These are phyloP conservation scores for Pleurotus ostreatus DNA, from an alignment of 768 basidiomycete genomes.

Conservation along the genomic window DNA sequence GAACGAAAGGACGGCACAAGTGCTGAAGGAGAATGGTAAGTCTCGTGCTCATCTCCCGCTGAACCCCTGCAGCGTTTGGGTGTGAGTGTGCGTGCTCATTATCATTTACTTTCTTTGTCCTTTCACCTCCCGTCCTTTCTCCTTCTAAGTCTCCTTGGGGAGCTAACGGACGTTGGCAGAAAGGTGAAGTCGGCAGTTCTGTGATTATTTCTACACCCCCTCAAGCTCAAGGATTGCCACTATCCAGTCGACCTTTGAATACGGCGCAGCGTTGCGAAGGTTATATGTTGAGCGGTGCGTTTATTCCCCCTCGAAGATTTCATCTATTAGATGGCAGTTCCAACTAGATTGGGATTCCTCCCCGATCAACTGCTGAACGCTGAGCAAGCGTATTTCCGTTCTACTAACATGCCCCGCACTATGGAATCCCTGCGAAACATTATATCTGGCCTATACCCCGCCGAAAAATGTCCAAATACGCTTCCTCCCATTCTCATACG, in stretches of 20 bases:
- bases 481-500: slow-evolving; percentile 52
- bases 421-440: slow-evolving; percentile 73
- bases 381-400: slow-evolving; percentile 58
- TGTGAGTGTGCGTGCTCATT: background rate
- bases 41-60: background rate
- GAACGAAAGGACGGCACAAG: slow-evolving; percentile 54
- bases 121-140: background rate
- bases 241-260: slow-evolving; percentile 59
- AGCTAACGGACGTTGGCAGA: slow-evolving; percentile 67
- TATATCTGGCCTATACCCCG: slow-evolving; percentile 69
- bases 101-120: background rate
- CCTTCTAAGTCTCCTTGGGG: slow-evolving; percentile 56
- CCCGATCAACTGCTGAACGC: slow-evolving; percentile 44
- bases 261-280: slow-evolving; percentile 53
- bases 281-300: slow-evolving; percentile 65
- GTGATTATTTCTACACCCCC: background rate
- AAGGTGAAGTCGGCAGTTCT: slow-evolving; percentile 35
- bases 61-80: background rate
- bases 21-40: slow-evolving; percentile 63
- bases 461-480: slow-evolving; percentile 39
- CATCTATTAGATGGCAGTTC: too few relatives aligned
- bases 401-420: slow-evolving; percentile 75
- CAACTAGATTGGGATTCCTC: slow-evolving; percentile 57
- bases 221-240: slow-evolving; percentile 4
- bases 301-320: background rate